phyloP scores from a whole-genome alignment of 192 early-diverging fungal genomes.

The Obelidium mucronatum region DNA sequence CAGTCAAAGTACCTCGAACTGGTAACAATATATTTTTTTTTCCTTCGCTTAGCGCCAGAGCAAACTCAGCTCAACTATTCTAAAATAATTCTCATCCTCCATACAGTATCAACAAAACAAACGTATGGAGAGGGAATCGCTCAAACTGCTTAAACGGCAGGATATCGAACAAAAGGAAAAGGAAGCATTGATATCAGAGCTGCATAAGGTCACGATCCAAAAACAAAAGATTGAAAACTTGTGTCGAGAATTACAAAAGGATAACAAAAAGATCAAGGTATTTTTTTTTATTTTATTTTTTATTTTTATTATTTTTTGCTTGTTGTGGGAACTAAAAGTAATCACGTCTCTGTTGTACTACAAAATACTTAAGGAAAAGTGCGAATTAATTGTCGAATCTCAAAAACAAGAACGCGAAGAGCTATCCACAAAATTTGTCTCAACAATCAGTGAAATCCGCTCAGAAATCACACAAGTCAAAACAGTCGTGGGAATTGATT shows the following conservation, averaged over 20 bases:
- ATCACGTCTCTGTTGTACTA: no score
- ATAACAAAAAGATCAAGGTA: conserved; percentile 65
- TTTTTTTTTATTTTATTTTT: no score
- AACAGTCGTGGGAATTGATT: conserved; percentile 18
- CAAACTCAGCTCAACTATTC: no score
- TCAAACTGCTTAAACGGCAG: conserved; percentile 51
- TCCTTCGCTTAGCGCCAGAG: neutral
- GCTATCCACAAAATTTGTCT: conserved; percentile 66
- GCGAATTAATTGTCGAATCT: conserved; percentile 49
- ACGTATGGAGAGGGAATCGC: conserved; percentile 60
- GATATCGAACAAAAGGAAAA: conserved; percentile 60
- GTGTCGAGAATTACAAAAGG: conserved; percentile 67
- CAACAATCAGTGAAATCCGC: conserved; percentile 66
- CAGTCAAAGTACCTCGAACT: conserved; percentile 66
- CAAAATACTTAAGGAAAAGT: conserved; percentile 65
- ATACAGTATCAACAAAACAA: conserved; percentile 65
- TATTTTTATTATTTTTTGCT: no score
- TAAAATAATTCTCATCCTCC: neutral
- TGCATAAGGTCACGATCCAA: conserved; percentile 37
- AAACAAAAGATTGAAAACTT: conserved; percentile 66
- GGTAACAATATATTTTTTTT: no score
- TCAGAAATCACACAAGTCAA: conserved; percentile 49
- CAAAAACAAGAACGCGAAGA: conserved; percentile 66
- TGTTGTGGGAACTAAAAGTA: no score
- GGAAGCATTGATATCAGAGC: conserved; percentile 51